Evolutionary conservation across 2,329 filamentous ascomycete species (phyloP).

Genomic region (Hymenoscyphus fraxineus): DNA sequence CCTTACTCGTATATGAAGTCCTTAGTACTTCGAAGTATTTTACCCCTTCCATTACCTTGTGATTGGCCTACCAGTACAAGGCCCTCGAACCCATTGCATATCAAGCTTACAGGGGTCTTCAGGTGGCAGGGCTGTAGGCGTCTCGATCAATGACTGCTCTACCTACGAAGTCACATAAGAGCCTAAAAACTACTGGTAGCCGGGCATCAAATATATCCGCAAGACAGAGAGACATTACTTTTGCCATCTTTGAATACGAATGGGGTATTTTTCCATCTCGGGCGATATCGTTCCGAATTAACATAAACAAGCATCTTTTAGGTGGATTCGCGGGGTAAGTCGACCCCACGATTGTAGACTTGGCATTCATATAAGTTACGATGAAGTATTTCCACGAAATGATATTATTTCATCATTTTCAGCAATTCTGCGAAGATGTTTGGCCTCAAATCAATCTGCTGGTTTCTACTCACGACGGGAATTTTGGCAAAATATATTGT

Average conservation of each 20-base stretch:
- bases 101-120: no score
- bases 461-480: constrained; percentile 5
- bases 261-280: not conserved
- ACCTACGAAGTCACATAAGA: no score
- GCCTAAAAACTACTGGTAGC: no score
- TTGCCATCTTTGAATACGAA: not conserved
- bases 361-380: not conserved
- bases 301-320: not conserved
- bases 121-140: no score
- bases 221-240: not conserved
- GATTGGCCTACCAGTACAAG: no score
- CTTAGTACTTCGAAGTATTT: no score
- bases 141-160: no score
- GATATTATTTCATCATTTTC: not conserved
- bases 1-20: no score
- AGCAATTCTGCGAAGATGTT: not conserved
- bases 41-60: no score
- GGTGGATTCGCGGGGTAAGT: not conserved
- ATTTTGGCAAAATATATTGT: constrained; percentile 52
- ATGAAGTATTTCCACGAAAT: not conserved
- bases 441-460: not conserved
- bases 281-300: not conserved
- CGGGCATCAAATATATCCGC: no score
- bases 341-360: not conserved
- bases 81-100: no score